Evolutionary conservation across 2,329 filamentous ascomycete species (phyloP), one percentile per base, ranked within the genome.

Genomic region (Zasmidium citrigriseum): DNA sequence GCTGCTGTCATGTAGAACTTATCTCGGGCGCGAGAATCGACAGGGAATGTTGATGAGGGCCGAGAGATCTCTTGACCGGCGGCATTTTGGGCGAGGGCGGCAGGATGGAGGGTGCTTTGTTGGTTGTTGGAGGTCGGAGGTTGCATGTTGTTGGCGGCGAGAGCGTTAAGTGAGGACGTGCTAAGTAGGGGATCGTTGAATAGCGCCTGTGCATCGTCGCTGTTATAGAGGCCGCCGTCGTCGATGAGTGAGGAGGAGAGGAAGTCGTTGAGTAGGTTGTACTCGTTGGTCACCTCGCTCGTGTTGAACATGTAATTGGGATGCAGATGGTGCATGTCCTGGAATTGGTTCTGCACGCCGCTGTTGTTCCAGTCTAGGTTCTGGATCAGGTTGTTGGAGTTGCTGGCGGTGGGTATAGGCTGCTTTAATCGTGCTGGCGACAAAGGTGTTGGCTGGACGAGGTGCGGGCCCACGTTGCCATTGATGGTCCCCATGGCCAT

Each of bases 231-330:
- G 21, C 71, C 72, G 54, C 75, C 77, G 63, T 81, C 93, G 77
- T 98, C 93, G 64, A 97, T 83, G 55, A 97, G 80, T 72, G 91
- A 96, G 66, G 88, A 96, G 75, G 93, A 95, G 61, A 99, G 83
- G 73, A 98, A 98, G 75, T 99, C 93, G 80, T 96, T 96, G 71
- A 99, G 86, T 52, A 98, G 80, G 73, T 97, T 96, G 75, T 96
- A 97, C 80, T 99, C 95, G 77, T 95, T 95, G 61, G 90, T 93
- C 68, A 97, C 90, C 77, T 99, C 95, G 63, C 92, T 90, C n/a
- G 87, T 86, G 73, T 89, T 89, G 78, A 97, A 96, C 89, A 96
- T 93, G 80, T 95, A 98, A 71, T 90, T 95, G 59, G 91, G 89
- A 77, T 97, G 91, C 72, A 93, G 91, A 73, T 87, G 91, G 78